Conservation (phyloP, 495 filamentous ascomycete species). For the Parmelia sp. region DNA sequence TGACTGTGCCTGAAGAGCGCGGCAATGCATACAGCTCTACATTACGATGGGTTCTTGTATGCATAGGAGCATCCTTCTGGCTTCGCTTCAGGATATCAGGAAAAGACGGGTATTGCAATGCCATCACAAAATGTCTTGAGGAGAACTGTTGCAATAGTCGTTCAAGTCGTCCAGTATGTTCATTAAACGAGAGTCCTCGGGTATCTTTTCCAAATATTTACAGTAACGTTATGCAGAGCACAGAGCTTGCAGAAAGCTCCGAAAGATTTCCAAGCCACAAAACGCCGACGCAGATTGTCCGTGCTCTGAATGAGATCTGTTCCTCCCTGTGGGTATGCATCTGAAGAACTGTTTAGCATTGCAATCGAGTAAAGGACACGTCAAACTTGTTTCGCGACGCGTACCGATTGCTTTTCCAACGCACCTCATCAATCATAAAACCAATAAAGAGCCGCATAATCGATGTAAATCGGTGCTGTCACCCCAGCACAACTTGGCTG, state of each 20-base stretch:
- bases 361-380: not conserved
- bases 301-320: not conserved
- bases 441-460: constrained; percentile 68
- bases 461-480: constrained; percentile 41
- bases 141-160: not conserved
- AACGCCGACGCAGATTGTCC: not conserved
- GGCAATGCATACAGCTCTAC: not conserved
- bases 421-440: constrained; percentile 44
- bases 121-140: too few species aligned
- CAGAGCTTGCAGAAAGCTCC: not conserved
- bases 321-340: not conserved
- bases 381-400: not conserved
- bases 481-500: constrained; percentile 41
- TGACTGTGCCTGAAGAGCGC: not conserved
- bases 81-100: not conserved
- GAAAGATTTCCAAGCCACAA: not conserved
- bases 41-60: not conserved
- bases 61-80: not conserved
- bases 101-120: not conserved
- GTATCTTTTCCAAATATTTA: not conserved
- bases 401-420: not conserved
- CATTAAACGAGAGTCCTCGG: not conserved
- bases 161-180: not conserved
- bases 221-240: constrained; percentile 1
- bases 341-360: not conserved